Evolutionary conservation across 306 rosid species (phyloP), one percentile per base, ranked within the genome.

Genomic region (Lathyrus tuberosus): DNA sequence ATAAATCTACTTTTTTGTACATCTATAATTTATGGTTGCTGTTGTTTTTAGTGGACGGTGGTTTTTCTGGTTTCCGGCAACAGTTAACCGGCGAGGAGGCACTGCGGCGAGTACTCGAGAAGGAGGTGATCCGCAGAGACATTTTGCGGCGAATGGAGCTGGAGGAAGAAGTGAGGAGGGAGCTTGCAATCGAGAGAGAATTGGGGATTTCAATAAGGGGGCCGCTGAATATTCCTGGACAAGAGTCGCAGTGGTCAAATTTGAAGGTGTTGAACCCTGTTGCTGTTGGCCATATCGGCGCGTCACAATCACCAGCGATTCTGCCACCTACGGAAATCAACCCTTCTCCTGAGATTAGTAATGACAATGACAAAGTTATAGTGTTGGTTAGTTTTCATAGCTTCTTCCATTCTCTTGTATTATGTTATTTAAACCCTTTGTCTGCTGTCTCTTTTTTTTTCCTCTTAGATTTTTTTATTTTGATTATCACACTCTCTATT

Each of bases 151-250:
- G 91, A 41, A 38, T 71, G 16, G 51, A 78, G 54, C 62, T 86
- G 10, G 96, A 89, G 37, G 83, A 76, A 2, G 89, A 83, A 58
- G 88, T 89, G 26, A 80, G 86, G 38, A 79, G 76, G 59, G 96
- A 84, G 41, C 54, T 89, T 59, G 72, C 65, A 43, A 1, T 73
- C 43, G 87, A 84, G 71, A 60, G 85, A 42, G 82, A 30, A 16
- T 42, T 56, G 31, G 48, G 73, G 15, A 14, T 11, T 20, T 63
- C 66, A 11, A 70, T 61, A 74, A 78, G 56, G 13, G 71, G 76
- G 65, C 14, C 41, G 0, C 41, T 69, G 1, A 60, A 40, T 10
- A 35, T 76, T 2, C 58, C 69, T 5, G 82, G 62, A 31, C 70
- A 48, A 31, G 1, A 16, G 10, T 53, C 62, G 14, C 5, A 13